Evolutionary conservation across 1,284 basidiomycete species (phyloP).

Genomic region (Singerocomus inundabilis): DNA sequence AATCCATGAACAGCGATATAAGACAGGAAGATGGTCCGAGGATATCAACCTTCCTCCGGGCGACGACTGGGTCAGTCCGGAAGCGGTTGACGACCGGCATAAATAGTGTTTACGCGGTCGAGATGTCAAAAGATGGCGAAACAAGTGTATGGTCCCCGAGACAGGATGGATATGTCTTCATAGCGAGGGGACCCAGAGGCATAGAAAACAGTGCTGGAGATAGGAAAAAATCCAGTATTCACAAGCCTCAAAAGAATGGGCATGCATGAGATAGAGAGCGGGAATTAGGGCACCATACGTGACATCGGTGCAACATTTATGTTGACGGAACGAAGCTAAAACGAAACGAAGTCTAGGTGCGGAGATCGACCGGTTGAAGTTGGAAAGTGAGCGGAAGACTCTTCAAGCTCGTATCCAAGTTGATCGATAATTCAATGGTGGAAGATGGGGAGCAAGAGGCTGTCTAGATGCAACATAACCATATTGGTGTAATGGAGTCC

Average conservation of each 20-base stretch:
- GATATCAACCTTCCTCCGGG: slow-evolving; percentile 31
- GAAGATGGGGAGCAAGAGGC: slow-evolving; percentile 38
- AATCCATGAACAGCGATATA: slow-evolving; percentile 39
- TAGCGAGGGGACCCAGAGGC: slow-evolving; percentile 37
- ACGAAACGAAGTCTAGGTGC: slow-evolving; percentile 27
- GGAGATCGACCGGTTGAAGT: slow-evolving; percentile 21
- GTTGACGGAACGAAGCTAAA: slow-evolving; percentile 21
- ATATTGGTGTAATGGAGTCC: slow-evolving; percentile 43
- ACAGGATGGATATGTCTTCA: slow-evolving; percentile 68
- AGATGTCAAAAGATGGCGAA: slow-evolving; percentile 35
- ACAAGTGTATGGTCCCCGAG: slow-evolving; percentile 36
- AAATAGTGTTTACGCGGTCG: slow-evolving; percentile 35
- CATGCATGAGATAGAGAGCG: slow-evolving; percentile 36
- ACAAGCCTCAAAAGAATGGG: slow-evolving; percentile 36
- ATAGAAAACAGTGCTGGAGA: slow-evolving; percentile 29
- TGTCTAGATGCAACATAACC: slow-evolving; percentile 38
- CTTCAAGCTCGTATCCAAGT: slow-evolving; percentile 52
- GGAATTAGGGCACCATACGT: slow-evolving; percentile 34
- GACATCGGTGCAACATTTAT: slow-evolving; percentile 29
- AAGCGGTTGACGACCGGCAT: slow-evolving; percentile 27
- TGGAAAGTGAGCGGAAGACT: slow-evolving; percentile 6
- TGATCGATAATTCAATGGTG: slow-evolving; percentile 42
- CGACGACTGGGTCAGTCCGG: slow-evolving; percentile 23
- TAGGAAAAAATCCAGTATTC: slow-evolving; percentile 36
- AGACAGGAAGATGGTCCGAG: slow-evolving; percentile 32